Base-by-base conservation (phyloP, 306 rosid species). In the Cucumis hystrix region DNA sequence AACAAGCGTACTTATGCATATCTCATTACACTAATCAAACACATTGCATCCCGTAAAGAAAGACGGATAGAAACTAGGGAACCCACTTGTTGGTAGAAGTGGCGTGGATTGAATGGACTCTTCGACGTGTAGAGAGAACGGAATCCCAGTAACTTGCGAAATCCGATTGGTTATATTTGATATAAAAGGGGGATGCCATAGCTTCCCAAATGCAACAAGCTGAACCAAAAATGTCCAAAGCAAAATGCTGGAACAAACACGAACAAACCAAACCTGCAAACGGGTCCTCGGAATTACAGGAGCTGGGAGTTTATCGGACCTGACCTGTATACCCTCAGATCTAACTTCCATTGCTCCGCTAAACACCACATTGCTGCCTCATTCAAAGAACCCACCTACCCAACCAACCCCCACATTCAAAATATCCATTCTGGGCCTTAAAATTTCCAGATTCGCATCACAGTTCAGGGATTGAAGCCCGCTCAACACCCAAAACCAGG, bases 191-290 rank as follows among this genome's bases (percentile, higher is more conserved):
- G 96, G 89, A 80, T 80, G 86, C 99, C 99, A 92, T 30, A 95
- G 84, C 86, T 86, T 93, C 76, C 90, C 92, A 43, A 95, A 87
- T 33, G 97, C 91, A 23, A 92, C 87, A 15, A 95, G 84, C 89
- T 92, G 99, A 83, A 92, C 88, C 84, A 95, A 40, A 80, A 97
- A 95, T 54, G 97, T 92, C 99, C 97, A 95, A 0, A 95, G 80
- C 79, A 92, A 88, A 91, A 95, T 87, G 92, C 97, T 90, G 63
- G 89, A 86, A 82, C 97, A 92, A 35, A 88, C 81, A 43, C 96
- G 80, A 45, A 95, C 88, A 80, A 95, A 90, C 99, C 97, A 92
- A 77, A 95, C 84, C 86, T 93, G 93, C 73, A 95, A 83, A 76
- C 97, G 91, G 41, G 88, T 88, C 89, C 90, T 81, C 21, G 83